These are phyloP conservation scores for Lithospermum erythrorhizon DNA, from an alignment of 257 asterid species.

Conservation along the genomic window DNA sequence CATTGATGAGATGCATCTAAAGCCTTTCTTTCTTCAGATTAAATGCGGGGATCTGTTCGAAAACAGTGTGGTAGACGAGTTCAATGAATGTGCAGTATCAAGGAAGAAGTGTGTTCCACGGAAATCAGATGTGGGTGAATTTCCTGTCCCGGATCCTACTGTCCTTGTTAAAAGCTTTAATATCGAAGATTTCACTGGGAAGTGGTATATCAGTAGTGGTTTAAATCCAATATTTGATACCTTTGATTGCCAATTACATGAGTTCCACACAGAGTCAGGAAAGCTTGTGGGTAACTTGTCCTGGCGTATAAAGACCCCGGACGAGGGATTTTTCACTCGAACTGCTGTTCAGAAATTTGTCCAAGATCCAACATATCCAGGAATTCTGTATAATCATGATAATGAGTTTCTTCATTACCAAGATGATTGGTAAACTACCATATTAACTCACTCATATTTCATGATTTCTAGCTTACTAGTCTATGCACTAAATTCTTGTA, in stretches of 20 bases:
- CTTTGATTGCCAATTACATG: constrained; percentile 88
- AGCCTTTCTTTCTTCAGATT: constrained; percentile 43
- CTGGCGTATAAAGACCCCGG: constrained; percentile 84
- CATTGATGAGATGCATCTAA: constrained; percentile 4
- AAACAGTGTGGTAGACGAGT: constrained; percentile 78
- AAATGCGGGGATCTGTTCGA: constrained; percentile 91
- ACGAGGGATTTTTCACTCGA: constrained; percentile 78
- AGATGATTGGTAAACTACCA: constrained; percentile 69
- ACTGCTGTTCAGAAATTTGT: constrained; percentile 58
- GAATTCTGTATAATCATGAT: constrained; percentile 83
- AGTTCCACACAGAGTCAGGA: constrained; percentile 67
- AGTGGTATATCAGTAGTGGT: constrained; percentile 83
- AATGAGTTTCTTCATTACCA: constrained; percentile 93
- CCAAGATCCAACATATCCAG: constrained; percentile 80
- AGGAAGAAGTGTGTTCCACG: constrained; percentile 93
- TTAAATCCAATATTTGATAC: constrained; percentile 85
- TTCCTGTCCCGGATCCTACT: constrained; percentile 73
- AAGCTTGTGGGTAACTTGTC: constrained; percentile 62
- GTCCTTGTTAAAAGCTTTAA: constrained; percentile 60
- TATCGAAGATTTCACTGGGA: constrained; percentile 70
- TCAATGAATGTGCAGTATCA: constrained; percentile 97
- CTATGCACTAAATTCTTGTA: background rate
- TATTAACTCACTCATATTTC: background rate
- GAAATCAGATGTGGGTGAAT: constrained; percentile 91
- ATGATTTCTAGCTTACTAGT: background rate